Conservation (phyloP, 192 early-diverging fungal genomes). For the Coemansia sp. region DNA sequence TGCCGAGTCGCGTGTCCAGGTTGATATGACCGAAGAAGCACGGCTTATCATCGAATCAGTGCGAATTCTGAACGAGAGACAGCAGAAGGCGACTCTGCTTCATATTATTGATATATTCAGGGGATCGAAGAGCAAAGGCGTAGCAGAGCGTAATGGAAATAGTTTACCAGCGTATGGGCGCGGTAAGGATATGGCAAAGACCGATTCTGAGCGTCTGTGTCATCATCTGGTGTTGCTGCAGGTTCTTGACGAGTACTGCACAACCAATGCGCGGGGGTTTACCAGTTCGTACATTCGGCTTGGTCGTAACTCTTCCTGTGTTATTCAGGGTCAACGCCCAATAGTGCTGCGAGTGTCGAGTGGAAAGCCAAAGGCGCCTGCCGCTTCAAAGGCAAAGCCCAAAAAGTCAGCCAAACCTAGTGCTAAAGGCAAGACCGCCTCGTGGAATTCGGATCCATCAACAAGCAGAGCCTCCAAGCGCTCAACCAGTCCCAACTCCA, state of each 20-base stretch:
- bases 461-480: background rate
- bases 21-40: slow-evolving; percentile 58
- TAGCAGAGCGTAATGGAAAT: slow-evolving; percentile 56
- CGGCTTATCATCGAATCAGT: slow-evolving; percentile 56
- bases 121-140: slow-evolving; percentile 60
- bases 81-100: slow-evolving; percentile 61
- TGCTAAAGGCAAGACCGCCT: slow-evolving; percentile 2
- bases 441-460: slow-evolving; percentile 7
- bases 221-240: slow-evolving; percentile 63
- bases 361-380: slow-evolving; percentile 14
- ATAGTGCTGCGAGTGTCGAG: slow-evolving; percentile 47
- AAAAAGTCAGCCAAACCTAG: slow-evolving; percentile 1
- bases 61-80: slow-evolving; percentile 26
- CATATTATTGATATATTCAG: slow-evolving; percentile 73
- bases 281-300: slow-evolving; percentile 59
- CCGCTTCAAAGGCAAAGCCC: slow-evolving; percentile 2
- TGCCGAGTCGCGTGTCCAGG: slow-evolving; percentile 18
- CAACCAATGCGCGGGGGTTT: slow-evolving; percentile 62
- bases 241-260: slow-evolving; percentile 62
- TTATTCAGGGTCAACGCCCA: slow-evolving; percentile 50
- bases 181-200: slow-evolving; percentile 55
- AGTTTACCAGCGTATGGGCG: slow-evolving; percentile 55
- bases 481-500: background rate
- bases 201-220: slow-evolving; percentile 70
- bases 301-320: slow-evolving; percentile 48